Conservation (phyloP, 208 protist species). For the Herpetomonas tarakana region DNA sequence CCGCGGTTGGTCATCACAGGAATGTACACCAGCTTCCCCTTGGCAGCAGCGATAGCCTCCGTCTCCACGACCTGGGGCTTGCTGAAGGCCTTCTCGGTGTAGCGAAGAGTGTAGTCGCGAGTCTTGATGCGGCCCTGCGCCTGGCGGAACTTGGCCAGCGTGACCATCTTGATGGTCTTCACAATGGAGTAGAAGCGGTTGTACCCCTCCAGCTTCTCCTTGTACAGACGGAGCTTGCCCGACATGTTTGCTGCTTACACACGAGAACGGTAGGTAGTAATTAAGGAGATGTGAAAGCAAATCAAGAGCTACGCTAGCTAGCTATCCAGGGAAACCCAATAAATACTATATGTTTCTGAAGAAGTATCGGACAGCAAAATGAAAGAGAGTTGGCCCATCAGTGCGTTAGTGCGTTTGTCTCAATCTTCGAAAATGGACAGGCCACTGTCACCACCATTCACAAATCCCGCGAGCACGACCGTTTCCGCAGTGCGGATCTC, state of each 20-base stretch:
- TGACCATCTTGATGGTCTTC: slow-evolving; percentile 93
- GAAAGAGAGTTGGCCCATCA: too few relatives aligned
- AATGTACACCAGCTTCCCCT: slow-evolving; percentile 67
- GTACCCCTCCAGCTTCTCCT: slow-evolving; percentile 91
- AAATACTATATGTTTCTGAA: too few relatives aligned
- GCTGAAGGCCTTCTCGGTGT: slow-evolving; percentile 89
- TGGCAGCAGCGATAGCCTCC: slow-evolving; percentile 20
- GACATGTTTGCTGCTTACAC: slow-evolving; percentile 52
- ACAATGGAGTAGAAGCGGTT: slow-evolving; percentile 91
- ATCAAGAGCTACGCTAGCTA: neutral
- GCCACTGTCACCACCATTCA: too few relatives aligned
- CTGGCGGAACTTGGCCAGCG: slow-evolving; percentile 83
- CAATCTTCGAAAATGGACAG: too few relatives aligned
- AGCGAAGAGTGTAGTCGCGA: slow-evolving; percentile 86
- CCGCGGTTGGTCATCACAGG: slow-evolving; percentile 89
- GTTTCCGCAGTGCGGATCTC: too few relatives aligned
- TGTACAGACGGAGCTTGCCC: slow-evolving; percentile 89
- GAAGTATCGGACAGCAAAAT: too few relatives aligned
- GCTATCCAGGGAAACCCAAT: too few relatives aligned
- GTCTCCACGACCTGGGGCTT: slow-evolving; percentile 37
- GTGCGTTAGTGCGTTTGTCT: too few relatives aligned
- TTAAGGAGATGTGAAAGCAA: neutral
- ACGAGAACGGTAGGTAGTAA: slow-evolving; percentile 7
- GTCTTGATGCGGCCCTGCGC: slow-evolving; percentile 76
- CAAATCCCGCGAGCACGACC: too few relatives aligned